Evolutionary conservation across 306 rosid genomes (phyloP).

Genomic region (Cucurbita moschata): DNA sequence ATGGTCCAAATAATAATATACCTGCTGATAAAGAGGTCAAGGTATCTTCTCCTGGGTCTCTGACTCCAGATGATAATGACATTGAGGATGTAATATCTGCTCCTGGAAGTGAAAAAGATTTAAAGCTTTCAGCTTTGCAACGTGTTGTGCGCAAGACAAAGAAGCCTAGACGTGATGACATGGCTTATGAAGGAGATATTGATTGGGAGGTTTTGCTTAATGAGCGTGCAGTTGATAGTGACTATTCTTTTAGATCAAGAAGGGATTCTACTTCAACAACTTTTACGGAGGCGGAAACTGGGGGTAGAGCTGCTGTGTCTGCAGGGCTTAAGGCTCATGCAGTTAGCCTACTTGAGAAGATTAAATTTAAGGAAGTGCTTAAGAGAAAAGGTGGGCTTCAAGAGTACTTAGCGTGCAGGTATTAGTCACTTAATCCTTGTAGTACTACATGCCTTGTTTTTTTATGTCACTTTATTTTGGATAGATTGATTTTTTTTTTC

Average conservation of each 20-base stretch:
- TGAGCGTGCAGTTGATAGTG: constrained; percentile 28
- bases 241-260: constrained; percentile 34
- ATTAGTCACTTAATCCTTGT: constrained; percentile 18
- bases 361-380: constrained; percentile 82
- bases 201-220: constrained; percentile 68
- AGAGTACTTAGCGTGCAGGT: constrained; percentile 88
- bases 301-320: constrained; percentile 73
- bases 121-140: constrained; percentile 32
- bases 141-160: constrained; percentile 44
- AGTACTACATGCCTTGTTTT: not conserved
- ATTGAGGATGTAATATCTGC: constrained; percentile 37
- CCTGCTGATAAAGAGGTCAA: constrained; percentile 15
- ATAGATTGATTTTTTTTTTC: not conserved
- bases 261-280: constrained; percentile 41
- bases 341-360: constrained; percentile 75
- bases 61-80: constrained; percentile 45
- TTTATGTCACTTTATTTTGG: not conserved
- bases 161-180: constrained; percentile 75
- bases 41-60: constrained; percentile 30
- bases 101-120: constrained; percentile 34
- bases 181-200: constrained; percentile 99
- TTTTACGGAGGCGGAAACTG: constrained; percentile 53
- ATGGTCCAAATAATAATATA: constrained; percentile 10
- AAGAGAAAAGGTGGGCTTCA: constrained; percentile 96
- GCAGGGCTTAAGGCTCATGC: constrained; percentile 85